phyloP scores from a whole-genome alignment of 2,329 filamentous ascomycete genomes.

The Venturia aucupariae region DNA sequence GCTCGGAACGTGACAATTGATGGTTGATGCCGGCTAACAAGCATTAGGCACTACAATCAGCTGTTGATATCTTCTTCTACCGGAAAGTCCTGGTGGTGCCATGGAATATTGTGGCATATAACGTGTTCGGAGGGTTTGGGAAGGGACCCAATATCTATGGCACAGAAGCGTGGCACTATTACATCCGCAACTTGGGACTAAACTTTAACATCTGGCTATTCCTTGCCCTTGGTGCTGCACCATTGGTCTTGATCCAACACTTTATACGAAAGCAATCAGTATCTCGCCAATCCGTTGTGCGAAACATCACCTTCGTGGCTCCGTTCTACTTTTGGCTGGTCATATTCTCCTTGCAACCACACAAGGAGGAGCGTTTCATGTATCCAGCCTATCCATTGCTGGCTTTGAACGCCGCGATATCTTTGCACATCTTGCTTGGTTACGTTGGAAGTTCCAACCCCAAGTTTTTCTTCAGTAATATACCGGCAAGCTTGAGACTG shows the following conservation, averaged over 20 bases:
- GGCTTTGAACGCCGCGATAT: slow-evolving; percentile 76
- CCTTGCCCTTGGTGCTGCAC: slow-evolving; percentile 63
- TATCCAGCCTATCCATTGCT: slow-evolving; percentile 91
- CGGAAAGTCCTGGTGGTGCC: slow-evolving; percentile 66
- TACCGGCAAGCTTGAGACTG: slow-evolving; percentile 69
- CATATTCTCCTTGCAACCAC: slow-evolving; percentile 85
- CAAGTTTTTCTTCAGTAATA: slow-evolving; percentile 56
- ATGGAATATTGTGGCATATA: slow-evolving; percentile 93
- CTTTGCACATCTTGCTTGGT: slow-evolving; percentile 69
- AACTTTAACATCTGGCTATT: slow-evolving; percentile 97
- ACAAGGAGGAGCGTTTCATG: slow-evolving; percentile 99
- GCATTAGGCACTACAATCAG: slow-evolving; percentile 52
- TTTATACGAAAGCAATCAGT: slow-evolving; percentile 38
- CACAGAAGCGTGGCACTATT: slow-evolving; percentile 95
- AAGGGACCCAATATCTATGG: slow-evolving; percentile 86
- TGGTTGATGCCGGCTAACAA: not conserved
- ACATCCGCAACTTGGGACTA: slow-evolving; percentile 77
- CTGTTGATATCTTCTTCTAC: slow-evolving; percentile 78
- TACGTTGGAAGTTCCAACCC: slow-evolving; percentile 64
- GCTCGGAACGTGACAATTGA: not conserved
- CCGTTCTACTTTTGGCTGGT: slow-evolving; percentile 93
- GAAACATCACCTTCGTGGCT: slow-evolving; percentile 65
- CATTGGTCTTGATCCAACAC: slow-evolving; percentile 67
- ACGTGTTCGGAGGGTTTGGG: slow-evolving; percentile 72
- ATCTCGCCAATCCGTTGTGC: slow-evolving; percentile 57